Conservation (phyloP, 148 eudicot species). For the Oxyria digyna region DNA sequence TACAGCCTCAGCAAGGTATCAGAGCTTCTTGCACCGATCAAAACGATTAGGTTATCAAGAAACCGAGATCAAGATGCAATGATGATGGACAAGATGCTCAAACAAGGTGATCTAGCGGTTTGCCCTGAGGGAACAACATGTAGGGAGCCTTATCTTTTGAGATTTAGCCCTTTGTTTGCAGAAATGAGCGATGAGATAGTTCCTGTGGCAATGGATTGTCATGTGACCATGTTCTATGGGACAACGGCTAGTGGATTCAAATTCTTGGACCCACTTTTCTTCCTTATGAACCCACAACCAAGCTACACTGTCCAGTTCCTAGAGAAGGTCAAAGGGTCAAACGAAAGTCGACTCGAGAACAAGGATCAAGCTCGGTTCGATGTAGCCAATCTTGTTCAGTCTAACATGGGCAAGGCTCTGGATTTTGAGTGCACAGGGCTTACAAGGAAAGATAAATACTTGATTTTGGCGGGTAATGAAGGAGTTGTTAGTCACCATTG, state of each 20-base stretch:
- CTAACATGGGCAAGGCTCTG: conserved; percentile 45
- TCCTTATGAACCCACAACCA: conserved; percentile 62
- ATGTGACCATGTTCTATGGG: conserved; percentile 70
- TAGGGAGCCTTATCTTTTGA: conserved; percentile 64
- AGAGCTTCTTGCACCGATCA: conserved; percentile 58
- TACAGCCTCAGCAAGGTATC: conserved; percentile 68
- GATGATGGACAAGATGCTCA: conserved; percentile 40
- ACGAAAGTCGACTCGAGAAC: conserved; percentile 5
- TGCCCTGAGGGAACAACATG: conserved; percentile 93
- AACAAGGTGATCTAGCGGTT: conserved; percentile 47
- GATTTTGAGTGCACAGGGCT: conserved; percentile 55
- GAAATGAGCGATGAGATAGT: conserved; percentile 51
- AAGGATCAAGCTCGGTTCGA: conserved; percentile 21
- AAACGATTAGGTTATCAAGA: conserved; percentile 42
- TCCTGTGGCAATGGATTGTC: conserved; percentile 52
- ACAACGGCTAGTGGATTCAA: conserved; percentile 69
- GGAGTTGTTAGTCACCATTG: conserved; percentile 23
- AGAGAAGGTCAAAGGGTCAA: conserved; percentile 20
- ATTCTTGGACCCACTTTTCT: conserved; percentile 60
- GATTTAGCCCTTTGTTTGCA: conserved; percentile 68
- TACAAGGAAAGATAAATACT: conserved; percentile 82
- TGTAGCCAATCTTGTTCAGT: conserved; percentile 66
- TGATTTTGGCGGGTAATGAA: conserved; percentile 72
- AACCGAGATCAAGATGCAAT: conserved; percentile 37
- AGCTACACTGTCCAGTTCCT: conserved; percentile 42